phyloP scores from a whole-genome alignment of 169 alveolate genomes.

The Eimeria maxima region DNA sequence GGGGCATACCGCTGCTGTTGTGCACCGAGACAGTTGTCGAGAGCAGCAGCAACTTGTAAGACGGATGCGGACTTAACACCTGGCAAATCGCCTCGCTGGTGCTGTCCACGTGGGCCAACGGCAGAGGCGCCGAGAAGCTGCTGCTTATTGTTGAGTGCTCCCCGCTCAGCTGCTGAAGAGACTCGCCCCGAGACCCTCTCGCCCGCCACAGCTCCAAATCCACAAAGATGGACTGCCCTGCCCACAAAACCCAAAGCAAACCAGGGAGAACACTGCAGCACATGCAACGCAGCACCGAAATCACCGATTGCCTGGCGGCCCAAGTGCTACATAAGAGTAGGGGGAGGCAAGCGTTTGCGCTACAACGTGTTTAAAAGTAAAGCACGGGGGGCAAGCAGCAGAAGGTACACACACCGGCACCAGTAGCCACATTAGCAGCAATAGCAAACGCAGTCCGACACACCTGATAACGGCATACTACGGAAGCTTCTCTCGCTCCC shows the following conservation, averaged over 20 bases:
- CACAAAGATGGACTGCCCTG: constrained; percentile 58
- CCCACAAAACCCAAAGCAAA: background rate
- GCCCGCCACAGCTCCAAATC: constrained; percentile 27
- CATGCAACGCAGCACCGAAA: background rate
- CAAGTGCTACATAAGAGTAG: background rate
- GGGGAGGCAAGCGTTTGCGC: background rate
- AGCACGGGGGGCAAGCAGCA: background rate
- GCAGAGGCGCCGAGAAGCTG: constrained; percentile 63
- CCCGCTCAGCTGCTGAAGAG: constrained; percentile 9
- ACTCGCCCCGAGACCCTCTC: background rate
- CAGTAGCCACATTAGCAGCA: background rate
- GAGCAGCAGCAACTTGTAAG: constrained; percentile 91
- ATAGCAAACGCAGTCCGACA: background rate
- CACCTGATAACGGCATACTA: constrained; percentile 10
- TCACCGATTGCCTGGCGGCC: background rate
- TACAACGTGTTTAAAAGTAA: background rate
- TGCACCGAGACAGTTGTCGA: constrained; percentile 90
- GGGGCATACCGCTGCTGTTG: constrained; percentile 92
- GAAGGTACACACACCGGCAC: background rate
- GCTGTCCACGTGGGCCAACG: constrained; percentile 34
- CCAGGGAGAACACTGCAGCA: background rate
- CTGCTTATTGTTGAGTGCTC: constrained; percentile 23
- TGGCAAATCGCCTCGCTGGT: constrained; percentile 86
- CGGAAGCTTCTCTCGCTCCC: background rate
- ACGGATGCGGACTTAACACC: constrained; percentile 91